Evolutionary conservation across 345 rosid species (phyloP), one percentile per base, ranked within the genome.

Genomic region (Adansonia digitata): DNA sequence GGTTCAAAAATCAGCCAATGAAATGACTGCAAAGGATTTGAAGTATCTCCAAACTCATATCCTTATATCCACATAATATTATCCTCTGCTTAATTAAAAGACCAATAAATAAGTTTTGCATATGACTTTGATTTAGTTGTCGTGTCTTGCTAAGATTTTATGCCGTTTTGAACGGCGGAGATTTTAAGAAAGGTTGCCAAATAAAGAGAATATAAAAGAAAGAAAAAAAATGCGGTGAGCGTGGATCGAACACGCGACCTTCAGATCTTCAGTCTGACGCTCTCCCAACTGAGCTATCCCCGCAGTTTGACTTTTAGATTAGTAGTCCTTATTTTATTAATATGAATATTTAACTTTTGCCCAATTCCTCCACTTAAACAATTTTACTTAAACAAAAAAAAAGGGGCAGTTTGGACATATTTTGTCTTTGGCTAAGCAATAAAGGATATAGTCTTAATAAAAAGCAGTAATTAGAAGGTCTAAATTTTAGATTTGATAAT

Each of bases 251-350:
- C 91, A 88, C 89, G 85, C 80, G 91, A 81, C 92, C 91, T 88
- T 85, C 87, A 88, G 87, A 90, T 90, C 91, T 88, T 90, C 91
- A 90, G 90, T 87, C 89, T 87, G 90, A 90, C 83, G 88, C 92
- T 88, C 90, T 87, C 90, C 90, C 90, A 87, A 88, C 92, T 87
- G 88, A 90, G 91, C 94, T 90, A 88, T 85, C 92, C 91, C n/a
- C n/a, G n/a, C n/a, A n/a, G n/a, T n/a, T n/a, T n/a, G n/a, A n/a
- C n/a, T n/a, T n/a, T n/a, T n/a, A n/a, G n/a, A n/a, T n/a, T n/a
- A n/a, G n/a, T n/a, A n/a, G n/a, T n/a, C n/a, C n/a, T n/a, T n/a
- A n/a, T n/a, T n/a, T n/a, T n/a, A n/a, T n/a, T n/a, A n/a, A n/a
- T n/a, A n/a, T n/a, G n/a, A n/a, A n/a, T n/a, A n/a, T n/a, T n/a